These are phyloP conservation scores for Candida sp. DNA, from an alignment of 1,139 yeast genomes.

Conservation along the genomic window DNA sequence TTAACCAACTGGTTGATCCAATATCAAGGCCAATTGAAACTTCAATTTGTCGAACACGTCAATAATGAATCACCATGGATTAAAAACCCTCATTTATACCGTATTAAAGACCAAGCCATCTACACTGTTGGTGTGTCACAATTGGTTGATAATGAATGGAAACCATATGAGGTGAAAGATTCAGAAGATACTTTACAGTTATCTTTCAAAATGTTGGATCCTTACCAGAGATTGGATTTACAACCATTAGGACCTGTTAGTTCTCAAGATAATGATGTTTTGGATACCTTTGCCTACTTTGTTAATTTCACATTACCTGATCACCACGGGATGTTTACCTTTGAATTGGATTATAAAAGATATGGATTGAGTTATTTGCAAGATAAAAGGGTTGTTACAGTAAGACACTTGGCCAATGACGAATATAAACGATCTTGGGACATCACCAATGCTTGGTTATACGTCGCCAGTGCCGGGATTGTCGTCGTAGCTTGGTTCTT, in stretches of 20 bases:
- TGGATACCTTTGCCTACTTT: conserved; percentile 33
- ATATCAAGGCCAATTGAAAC: conserved; percentile 59
- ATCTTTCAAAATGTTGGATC: conserved; percentile 89
- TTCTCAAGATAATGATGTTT: conserved; percentile 27
- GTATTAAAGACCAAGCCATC: conserved; percentile 65
- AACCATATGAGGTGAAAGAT: conserved; percentile 49
- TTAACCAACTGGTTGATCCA: conserved; percentile 76
- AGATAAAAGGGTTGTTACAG: conserved; percentile 70
- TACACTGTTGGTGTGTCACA: conserved; percentile 68
- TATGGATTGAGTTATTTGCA: conserved; percentile 70
- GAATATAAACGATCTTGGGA: conserved; percentile 95
- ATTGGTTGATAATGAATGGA: conserved; percentile 64
- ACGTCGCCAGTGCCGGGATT: conserved; percentile 64
- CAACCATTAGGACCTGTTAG: conserved; percentile 39
- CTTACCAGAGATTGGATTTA: conserved; percentile 80
- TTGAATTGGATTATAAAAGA: conserved; percentile 74
- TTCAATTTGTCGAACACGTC: conserved; percentile 48
- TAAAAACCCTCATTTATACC: conserved; percentile 50
- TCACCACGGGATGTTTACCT: conserved; percentile 96
- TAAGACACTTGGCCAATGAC: conserved; percentile 93
- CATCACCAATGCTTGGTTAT: conserved; percentile 91
- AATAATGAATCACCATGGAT: conserved; percentile 44
- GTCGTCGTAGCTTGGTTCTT: conserved; percentile 75
- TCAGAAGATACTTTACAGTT: conserved; percentile 66
- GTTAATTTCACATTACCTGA: conserved; percentile 75